These are phyloP conservation scores for Cladophialophora bantiana DNA, from an alignment of 2,329 filamentous ascomycete genomes.

Conservation along the genomic window DNA sequence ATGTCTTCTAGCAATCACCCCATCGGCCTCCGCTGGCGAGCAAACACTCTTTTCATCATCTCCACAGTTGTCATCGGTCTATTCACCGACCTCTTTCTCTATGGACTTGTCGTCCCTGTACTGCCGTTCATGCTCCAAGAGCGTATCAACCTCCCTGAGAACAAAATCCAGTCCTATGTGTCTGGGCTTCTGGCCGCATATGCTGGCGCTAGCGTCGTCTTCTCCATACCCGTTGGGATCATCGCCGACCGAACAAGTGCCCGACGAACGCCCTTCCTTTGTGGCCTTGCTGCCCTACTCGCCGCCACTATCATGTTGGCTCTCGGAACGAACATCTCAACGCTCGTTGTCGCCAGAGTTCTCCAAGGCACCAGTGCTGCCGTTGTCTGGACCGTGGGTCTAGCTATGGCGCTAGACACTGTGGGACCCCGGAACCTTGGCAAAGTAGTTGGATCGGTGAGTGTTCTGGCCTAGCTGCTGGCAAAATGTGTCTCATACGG, in stretches of 20 bases:
- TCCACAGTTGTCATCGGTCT: slow-evolving; percentile 54
- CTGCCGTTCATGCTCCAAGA: slow-evolving; percentile 64
- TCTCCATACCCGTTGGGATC: slow-evolving; percentile 60
- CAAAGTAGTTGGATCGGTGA: slow-evolving; percentile 65
- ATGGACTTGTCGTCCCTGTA: slow-evolving; percentile 65
- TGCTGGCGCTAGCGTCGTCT: slow-evolving; percentile 61
- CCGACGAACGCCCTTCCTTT: slow-evolving; percentile 64
- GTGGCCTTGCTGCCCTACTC: slow-evolving; percentile 61
- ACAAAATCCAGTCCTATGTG: slow-evolving; percentile 60
- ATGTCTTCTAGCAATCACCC: slow-evolving; percentile 32
- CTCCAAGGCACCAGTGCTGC: slow-evolving; percentile 65
- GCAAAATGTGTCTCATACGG: not conserved
- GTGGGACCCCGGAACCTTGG: slow-evolving; percentile 64
- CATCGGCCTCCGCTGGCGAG: slow-evolving; percentile 59
- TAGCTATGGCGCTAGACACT: slow-evolving; percentile 66
- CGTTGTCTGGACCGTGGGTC: slow-evolving; percentile 66
- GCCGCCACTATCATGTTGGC: slow-evolving; percentile 64
- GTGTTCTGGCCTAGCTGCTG: slow-evolving; percentile 30
- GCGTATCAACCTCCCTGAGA: slow-evolving; percentile 56
- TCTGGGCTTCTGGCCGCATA: slow-evolving; percentile 63
- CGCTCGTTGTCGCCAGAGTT: slow-evolving; percentile 60
- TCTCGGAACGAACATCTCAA: slow-evolving; percentile 55
- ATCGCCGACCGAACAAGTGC: slow-evolving; percentile 62
- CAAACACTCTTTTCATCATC: slow-evolving; percentile 65
- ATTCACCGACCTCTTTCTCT: slow-evolving; percentile 62